Conservation (phyloP, 73 alveolate genomes). For the Diophrys sp. region DNA sequence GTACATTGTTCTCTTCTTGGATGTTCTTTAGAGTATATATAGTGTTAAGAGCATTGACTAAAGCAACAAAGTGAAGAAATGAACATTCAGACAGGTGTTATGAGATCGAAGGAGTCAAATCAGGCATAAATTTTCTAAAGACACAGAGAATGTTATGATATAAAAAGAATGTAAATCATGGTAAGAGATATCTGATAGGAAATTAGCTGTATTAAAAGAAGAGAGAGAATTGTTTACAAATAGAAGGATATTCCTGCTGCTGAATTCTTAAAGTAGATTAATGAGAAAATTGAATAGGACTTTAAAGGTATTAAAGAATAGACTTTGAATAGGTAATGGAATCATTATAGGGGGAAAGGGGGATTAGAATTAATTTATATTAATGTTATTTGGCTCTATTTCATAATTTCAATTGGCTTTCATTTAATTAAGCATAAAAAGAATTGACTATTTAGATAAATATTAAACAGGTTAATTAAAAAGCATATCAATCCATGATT, state of each 20-base stretch:
- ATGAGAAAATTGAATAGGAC: conserved; percentile 27
- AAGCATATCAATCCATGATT: no score
- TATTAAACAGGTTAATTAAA: no score
- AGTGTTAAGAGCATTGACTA: conserved; percentile 26
- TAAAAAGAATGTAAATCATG: not conserved
- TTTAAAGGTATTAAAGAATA: conserved; percentile 5
- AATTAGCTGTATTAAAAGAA: conserved; percentile 13
- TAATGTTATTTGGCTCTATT: no score
- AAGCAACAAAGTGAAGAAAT: conserved; percentile 21
- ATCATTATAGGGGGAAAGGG: no score
- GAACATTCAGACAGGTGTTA: conserved; percentile 31
- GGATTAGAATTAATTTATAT: no score
- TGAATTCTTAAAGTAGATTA: conserved; percentile 17
- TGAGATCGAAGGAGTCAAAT: conserved; percentile 33
- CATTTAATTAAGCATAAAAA: no score
- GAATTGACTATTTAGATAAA: no score
- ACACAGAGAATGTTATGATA: not conserved
- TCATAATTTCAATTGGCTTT: no score
- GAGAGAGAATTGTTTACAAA: not conserved
- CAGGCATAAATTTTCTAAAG: conserved; percentile 29
- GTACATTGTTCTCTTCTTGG: conserved; percentile 13
- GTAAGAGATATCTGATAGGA: not conserved
- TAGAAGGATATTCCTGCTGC: conserved; percentile 17
- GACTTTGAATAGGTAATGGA: not conserved
- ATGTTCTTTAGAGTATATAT: conserved; percentile 33